phyloP scores from a whole-genome alignment of 1,139 yeast species.

The Lodderomyces oxycetoniae region DNA sequence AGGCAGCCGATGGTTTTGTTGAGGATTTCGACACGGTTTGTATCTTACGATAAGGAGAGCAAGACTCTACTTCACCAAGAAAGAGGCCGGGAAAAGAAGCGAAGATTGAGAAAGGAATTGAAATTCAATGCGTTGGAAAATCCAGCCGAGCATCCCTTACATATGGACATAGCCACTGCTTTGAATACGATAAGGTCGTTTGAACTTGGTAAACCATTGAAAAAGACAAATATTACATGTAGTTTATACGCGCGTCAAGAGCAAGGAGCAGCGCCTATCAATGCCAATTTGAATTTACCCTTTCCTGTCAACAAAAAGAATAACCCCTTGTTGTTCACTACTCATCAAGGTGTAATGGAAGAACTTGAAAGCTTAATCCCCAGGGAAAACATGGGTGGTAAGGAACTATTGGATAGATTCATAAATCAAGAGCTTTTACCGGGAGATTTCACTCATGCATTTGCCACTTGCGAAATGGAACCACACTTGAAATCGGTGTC shows the following conservation, averaged over 20 bases:
- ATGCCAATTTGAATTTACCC: conserved; percentile 76
- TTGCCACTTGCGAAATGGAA: conserved; percentile 80
- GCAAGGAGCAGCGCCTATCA: conserved; percentile 70
- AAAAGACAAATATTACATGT: conserved; percentile 64
- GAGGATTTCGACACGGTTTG: too few relatives aligned
- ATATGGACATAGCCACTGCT: conserved; percentile 70
- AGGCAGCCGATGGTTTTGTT: not conserved
- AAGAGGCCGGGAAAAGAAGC: conserved; percentile 14
- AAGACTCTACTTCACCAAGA: conserved; percentile 4
- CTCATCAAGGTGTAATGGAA: conserved; percentile 47
- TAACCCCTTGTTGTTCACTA: conserved; percentile 65
- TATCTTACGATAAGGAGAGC: conserved; percentile 4
- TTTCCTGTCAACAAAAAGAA: conserved; percentile 58
- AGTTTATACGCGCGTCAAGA: conserved; percentile 69
- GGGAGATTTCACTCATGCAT: conserved; percentile 65
- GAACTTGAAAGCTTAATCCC: conserved; percentile 51
- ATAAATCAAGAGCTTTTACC: conserved; percentile 49
- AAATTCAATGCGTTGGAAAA: conserved; percentile 36
- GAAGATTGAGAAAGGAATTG: conserved; percentile 25
- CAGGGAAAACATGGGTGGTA: conserved; percentile 68
- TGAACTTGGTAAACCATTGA: conserved; percentile 77
- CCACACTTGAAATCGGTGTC: conserved; percentile 62
- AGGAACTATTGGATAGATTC: conserved; percentile 62
- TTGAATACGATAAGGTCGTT: conserved; percentile 78
- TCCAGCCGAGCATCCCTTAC: conserved; percentile 53